These are phyloP conservation scores for Dendryphion nanum DNA, from an alignment of 2,329 filamentous ascomycete species.

Conservation along the genomic window DNA sequence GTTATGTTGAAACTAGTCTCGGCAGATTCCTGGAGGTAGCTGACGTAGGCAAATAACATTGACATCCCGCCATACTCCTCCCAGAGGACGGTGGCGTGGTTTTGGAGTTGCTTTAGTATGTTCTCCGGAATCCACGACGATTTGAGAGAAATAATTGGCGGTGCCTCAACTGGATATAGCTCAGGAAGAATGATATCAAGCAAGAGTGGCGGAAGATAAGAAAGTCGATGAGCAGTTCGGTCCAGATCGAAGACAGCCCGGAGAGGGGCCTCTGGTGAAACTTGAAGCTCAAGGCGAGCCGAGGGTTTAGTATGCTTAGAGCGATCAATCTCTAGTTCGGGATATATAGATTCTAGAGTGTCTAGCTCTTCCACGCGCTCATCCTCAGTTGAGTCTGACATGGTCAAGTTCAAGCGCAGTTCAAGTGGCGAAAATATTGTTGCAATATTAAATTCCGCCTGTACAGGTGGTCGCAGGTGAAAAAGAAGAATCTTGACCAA, in stretches of 20 bases:
- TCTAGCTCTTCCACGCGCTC: slow-evolving; percentile 60
- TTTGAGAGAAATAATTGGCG: slow-evolving; percentile 51
- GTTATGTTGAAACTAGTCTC: slow-evolving; percentile 55
- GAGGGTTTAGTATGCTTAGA: slow-evolving; percentile 31
- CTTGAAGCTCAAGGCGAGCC: slow-evolving; percentile 55
- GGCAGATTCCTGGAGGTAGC: slow-evolving; percentile 58
- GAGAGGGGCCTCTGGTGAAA: slow-evolving; percentile 55
- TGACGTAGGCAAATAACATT: slow-evolving; percentile 60
- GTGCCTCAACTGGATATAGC: slow-evolving; percentile 54
- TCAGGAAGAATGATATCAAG: slow-evolving; percentile 54
- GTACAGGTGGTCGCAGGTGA: no score
- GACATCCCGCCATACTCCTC: slow-evolving; percentile 58
- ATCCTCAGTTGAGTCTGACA: no score
- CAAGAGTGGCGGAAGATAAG: slow-evolving; percentile 56
- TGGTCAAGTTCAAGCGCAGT: no score
- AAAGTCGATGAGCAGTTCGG: slow-evolving; percentile 46
- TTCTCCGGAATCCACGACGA: slow-evolving; percentile 54
- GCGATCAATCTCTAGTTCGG: slow-evolving; percentile 55
- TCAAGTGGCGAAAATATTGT: no score
- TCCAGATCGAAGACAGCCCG: slow-evolving; percentile 23
- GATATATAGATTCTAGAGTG: slow-evolving; percentile 61
- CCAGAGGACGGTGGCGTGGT: slow-evolving; percentile 54
- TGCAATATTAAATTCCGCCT: no score
- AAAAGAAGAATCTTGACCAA: no score
- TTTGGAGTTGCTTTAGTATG: slow-evolving; percentile 45